phyloP scores from a whole-genome alignment of 2,329 filamentous ascomycete species.

The Pseudocercospora macadamiae region DNA sequence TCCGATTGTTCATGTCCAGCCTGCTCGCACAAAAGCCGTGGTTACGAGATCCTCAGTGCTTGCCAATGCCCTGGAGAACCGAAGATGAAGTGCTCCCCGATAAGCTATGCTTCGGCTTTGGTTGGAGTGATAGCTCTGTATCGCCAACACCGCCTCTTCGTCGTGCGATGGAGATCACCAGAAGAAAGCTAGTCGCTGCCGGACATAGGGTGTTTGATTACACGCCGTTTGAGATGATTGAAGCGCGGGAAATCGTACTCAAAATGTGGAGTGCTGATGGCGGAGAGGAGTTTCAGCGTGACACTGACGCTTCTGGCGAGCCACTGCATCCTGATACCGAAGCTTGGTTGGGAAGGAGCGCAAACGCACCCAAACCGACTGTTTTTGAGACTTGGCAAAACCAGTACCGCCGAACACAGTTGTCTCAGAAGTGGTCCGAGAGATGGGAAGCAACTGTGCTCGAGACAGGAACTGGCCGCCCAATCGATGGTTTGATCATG shows the following conservation, averaged over 20 bases:
- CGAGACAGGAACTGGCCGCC: conserved; percentile 17
- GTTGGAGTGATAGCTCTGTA: conserved; percentile 9
- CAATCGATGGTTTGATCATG: conserved; percentile 24
- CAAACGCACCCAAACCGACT: conserved; percentile 13
- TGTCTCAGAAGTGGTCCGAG: conserved; percentile 20
- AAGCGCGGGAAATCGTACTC: conserved; percentile 10
- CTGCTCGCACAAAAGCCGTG: conserved; percentile 13
- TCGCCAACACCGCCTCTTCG: conserved; percentile 15
- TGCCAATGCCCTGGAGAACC: conserved; percentile 17
- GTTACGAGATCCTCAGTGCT: conserved; percentile 13
- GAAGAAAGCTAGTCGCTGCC: conserved; percentile 13
- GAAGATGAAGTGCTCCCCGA: conserved; percentile 14
- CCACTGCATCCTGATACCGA: conserved; percentile 14
- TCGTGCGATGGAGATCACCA: conserved; percentile 14
- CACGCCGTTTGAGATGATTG: conserved; percentile 19
- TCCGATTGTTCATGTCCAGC: conserved; percentile 19
- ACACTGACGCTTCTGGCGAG: conserved; percentile 18
- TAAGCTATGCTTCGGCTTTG: conserved; percentile 21
- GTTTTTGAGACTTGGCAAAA: conserved; percentile 23
- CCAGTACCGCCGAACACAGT: conserved; percentile 12
- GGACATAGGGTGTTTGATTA: conserved; percentile 22
- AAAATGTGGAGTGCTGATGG: conserved; percentile 23
- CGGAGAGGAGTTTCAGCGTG: conserved; percentile 22
- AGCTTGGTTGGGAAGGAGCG: conserved; percentile 14
- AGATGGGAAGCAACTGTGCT: conserved; percentile 17